phyloP scores from a whole-genome alignment of 2,329 filamentous ascomycete species.

The Canariomyces notabilis region DNA sequence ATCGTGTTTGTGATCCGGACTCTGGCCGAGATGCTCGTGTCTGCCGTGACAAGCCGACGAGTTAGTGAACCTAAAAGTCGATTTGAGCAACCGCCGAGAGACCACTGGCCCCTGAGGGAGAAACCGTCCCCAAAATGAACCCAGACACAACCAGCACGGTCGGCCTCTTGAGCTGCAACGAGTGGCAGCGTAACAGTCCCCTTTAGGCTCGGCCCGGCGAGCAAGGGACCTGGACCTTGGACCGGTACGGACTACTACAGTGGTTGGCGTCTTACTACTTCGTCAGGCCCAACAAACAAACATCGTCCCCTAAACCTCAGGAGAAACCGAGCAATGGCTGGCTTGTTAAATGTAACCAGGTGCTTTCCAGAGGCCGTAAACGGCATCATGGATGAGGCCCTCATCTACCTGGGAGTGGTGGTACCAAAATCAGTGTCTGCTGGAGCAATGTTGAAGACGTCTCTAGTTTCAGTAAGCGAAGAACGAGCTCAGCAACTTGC shows the following conservation, averaged over 20 bases:
- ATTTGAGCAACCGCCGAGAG: constrained; percentile 29
- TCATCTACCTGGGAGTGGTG: too few relatives aligned
- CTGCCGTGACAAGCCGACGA: constrained; percentile 25
- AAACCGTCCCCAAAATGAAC: constrained; percentile 30
- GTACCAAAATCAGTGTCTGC: too few relatives aligned
- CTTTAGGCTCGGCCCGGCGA: constrained; percentile 35
- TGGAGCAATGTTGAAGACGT: too few relatives aligned
- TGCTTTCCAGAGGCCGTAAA: constrained; percentile 21
- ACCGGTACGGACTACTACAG: constrained; percentile 34
- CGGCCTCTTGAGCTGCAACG: constrained; percentile 25
- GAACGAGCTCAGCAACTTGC: too few relatives aligned
- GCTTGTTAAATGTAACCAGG: constrained; percentile 10
- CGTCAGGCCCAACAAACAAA: constrained; percentile 32
- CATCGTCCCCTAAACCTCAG: constrained; percentile 26
- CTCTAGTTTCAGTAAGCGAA: too few relatives aligned
- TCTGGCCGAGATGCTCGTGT: constrained; percentile 27
- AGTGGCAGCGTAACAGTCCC: constrained; percentile 36
- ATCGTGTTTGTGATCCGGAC: constrained; percentile 28
- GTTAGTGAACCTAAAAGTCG: constrained; percentile 27
- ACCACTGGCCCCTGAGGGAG: constrained; percentile 31
- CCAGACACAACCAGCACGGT: constrained; percentile 28
- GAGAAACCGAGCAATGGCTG: constrained; percentile 2
- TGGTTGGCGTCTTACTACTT: constrained; percentile 35
- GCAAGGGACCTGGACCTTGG: constrained; percentile 28
- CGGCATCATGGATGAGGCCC: too few relatives aligned